Base-by-base conservation (phyloP, 331 rosid species). In the Rosa hybrid region DNA sequence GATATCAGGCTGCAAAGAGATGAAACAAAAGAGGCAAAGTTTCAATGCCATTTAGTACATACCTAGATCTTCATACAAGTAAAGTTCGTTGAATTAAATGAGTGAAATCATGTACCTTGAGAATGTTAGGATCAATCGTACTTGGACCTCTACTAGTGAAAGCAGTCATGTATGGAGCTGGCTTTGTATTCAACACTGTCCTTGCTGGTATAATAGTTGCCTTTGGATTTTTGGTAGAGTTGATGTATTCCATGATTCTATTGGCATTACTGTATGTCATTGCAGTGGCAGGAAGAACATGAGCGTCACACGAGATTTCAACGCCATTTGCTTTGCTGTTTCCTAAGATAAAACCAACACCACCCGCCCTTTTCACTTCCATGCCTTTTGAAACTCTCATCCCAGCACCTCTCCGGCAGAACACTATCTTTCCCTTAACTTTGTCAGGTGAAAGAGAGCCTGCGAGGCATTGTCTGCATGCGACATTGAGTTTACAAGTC, bases 61-160 rank as follows among this genome's bases (percentile, higher is more conserved):
- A 14, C 69, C 54, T 39, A 56, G 21, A 57, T 48, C 21, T 23
- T 4, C 17, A 48, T 12, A 7, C 16, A 49, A 60, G 34, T 38
- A 14, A 17, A 67, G 1, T 6, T 20, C 27, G 27, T 57, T 56
- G 21, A 53, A 18, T 23, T 3, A 9, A 60, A 13, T 13, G 71
- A 67, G 71, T 67, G 23, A 14, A 65, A 67, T 2, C 44, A 64
- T 64, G 51, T 80, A 91, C 97, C 96, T 95, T 95, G 39, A 95
- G 93, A 85, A 95, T 82, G 75, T 77, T 84, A 38, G 97, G 96
- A 57, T 95, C 98, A 74, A 95, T 41, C 34, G 83, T 39, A 76
- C 90, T 95, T 12, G 99, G 99, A 80, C 99, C 99, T 72, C 99
- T 87, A 42, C 99, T 93, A 59, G 91, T 80, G 87, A 95, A 95